Evolutionary conservation across 2,329 filamentous ascomycete species (phyloP).

Genomic region (Alternaria sp.): DNA sequence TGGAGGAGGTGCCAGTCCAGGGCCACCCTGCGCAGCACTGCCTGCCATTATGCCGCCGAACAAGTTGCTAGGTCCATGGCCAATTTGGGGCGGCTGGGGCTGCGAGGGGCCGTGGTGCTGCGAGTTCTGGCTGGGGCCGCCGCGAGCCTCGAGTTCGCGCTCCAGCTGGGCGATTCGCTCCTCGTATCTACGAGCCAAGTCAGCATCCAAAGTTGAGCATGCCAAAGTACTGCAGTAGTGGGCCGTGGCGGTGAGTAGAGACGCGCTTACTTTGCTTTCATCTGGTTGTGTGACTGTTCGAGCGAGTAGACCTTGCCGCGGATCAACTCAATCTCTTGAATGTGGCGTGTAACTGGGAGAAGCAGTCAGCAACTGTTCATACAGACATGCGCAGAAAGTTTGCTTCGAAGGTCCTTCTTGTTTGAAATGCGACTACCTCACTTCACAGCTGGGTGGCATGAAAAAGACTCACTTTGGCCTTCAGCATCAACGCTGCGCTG

Average conservation of each 20-base stretch:
- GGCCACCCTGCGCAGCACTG: constrained; percentile 79
- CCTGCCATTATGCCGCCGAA: constrained; percentile 98
- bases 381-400: constrained; percentile 6
- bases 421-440: not conserved
- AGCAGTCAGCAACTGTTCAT: constrained; percentile 11
- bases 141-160: constrained; percentile 81
- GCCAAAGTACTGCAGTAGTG: too few species aligned
- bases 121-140: constrained; percentile 72
- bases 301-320: constrained; percentile 91
- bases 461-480: constrained; percentile 80
- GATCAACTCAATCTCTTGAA: constrained; percentile 94
- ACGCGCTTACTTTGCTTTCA: constrained; percentile 84
- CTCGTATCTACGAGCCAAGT: constrained; percentile 76
- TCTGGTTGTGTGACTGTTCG: constrained; percentile 84
- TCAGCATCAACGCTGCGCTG: constrained; percentile 87
- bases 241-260: not conserved
- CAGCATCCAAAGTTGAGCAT: constrained; percentile 11
- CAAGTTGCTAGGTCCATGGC: constrained; percentile 85
- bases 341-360: constrained; percentile 73
- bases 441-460: not conserved
- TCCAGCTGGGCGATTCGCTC: constrained; percentile 86
- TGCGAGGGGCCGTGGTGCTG: constrained; percentile 82
- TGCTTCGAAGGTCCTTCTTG: not conserved
- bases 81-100: constrained; percentile 83
- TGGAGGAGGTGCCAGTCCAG: constrained; percentile 77